These are phyloP conservation scores for Aspergillus sp. DNA, from an alignment of 2,329 filamentous ascomycete genomes.

Conservation along the genomic window DNA sequence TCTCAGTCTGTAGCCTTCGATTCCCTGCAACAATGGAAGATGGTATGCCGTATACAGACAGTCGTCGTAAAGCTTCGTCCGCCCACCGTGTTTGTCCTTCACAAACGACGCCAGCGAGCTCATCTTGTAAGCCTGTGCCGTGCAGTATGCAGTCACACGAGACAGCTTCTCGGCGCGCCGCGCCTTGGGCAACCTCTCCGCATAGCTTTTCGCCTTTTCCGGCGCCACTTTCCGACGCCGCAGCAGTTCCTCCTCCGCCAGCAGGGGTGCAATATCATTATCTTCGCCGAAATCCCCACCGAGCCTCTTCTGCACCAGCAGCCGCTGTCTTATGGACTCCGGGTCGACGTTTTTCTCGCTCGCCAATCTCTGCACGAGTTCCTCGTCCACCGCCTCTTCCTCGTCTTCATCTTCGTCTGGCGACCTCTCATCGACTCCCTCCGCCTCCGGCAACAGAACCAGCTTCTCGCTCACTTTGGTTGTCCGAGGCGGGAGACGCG, in stretches of 20 bases:
- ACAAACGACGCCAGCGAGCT: slow-evolving; percentile 85
- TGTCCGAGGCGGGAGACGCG: slow-evolving; percentile 75
- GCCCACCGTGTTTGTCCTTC: slow-evolving; percentile 80
- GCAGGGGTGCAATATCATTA: slow-evolving; percentile 49
- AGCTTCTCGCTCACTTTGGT: slow-evolving; percentile 96
- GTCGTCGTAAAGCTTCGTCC: slow-evolving; percentile 96
- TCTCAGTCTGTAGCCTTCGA: slow-evolving; percentile 80
- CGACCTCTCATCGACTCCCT: slow-evolving; percentile 24
- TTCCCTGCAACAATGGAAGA: slow-evolving; percentile 79
- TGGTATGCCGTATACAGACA: slow-evolving; percentile 96
- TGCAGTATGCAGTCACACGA: slow-evolving; percentile 92
- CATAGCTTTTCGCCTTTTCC: slow-evolving; percentile 79
- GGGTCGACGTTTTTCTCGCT: slow-evolving; percentile 34
- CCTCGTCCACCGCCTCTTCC: slow-evolving; percentile 33
- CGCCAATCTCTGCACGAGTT: slow-evolving; percentile 34
- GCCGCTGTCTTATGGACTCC: slow-evolving; percentile 32
- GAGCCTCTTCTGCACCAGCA: slow-evolving; percentile 32
- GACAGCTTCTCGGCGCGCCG: slow-evolving; percentile 84
- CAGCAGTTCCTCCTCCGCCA: slow-evolving; percentile 60
- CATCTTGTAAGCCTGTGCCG: slow-evolving; percentile 89
- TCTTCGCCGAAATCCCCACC: slow-evolving; percentile 58
- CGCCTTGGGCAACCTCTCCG: slow-evolving; percentile 85
- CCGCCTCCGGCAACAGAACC: slow-evolving; percentile 85
- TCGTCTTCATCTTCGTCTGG: slow-evolving; percentile 21
- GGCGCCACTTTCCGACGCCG: slow-evolving; percentile 53